Evolutionary conservation across 78 protist species (phyloP).

Genomic region (Dictyostelium firmibasis): DNA sequence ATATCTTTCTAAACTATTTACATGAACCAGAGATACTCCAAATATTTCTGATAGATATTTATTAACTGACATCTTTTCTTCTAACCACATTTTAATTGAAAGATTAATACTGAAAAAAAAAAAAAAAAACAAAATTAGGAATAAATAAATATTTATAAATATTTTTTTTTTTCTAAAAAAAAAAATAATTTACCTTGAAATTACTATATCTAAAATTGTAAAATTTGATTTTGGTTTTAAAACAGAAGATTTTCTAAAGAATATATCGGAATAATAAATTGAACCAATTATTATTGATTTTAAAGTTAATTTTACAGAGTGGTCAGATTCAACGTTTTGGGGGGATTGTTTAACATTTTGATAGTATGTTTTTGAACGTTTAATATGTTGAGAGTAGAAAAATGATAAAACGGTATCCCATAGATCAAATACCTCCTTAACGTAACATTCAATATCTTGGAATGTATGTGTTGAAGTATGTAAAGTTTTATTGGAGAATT

Average conservation of each 20-base stretch:
- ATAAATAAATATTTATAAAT: too few species aligned
- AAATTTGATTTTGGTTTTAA: background rate
- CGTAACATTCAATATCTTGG: constrained; percentile 22
- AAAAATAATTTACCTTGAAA: background rate
- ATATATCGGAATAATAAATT: constrained; percentile 59
- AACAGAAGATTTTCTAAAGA: background rate
- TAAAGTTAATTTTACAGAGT: background rate
- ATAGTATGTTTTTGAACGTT: constrained; percentile 21
- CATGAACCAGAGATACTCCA: constrained; percentile 10
- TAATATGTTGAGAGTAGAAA: constrained; percentile 50
- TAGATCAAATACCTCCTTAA: background rate
- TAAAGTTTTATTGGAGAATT: background rate
- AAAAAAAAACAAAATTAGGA: too few species aligned
- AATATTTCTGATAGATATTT: constrained; percentile 60
- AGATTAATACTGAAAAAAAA: constrained; percentile 8
- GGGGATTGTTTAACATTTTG: background rate
- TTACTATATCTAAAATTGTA: constrained; percentile 30
- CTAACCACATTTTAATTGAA: constrained; percentile 67
- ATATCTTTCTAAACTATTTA: constrained; percentile 31
- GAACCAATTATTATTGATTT: constrained; percentile 33
- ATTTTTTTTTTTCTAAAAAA: background rate
- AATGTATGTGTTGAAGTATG: background rate
- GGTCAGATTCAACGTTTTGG: background rate
- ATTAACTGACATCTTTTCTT: constrained; percentile 73
- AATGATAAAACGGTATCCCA: constrained; percentile 28